Evolutionary conservation across 345 rosid genomes (phyloP).

Genomic region (Bruguiera sexangula): DNA sequence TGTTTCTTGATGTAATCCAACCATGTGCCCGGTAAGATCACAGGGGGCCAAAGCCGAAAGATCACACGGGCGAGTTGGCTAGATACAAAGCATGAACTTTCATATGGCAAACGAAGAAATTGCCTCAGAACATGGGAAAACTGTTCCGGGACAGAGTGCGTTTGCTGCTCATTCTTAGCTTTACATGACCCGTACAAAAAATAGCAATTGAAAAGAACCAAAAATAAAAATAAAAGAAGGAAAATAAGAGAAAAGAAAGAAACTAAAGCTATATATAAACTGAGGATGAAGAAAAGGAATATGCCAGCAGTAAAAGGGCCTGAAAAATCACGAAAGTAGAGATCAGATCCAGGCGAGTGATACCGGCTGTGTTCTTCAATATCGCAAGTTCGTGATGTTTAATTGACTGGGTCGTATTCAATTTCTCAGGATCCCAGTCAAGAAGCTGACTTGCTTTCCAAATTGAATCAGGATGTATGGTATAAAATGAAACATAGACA

Average conservation of each 20-base stretch:
- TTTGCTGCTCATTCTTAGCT: constrained; percentile 22
- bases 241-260: neutral
- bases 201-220: neutral
- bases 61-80: constrained; percentile 34
- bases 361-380: constrained; percentile 22
- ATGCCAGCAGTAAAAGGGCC: constrained; percentile 44
- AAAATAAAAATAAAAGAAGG: neutral
- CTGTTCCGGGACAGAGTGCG: constrained; percentile 54
- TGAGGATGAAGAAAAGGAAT: constrained; percentile 4
- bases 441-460: constrained; percentile 51
- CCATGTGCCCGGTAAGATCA: constrained; percentile 39
- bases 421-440: constrained; percentile 30
- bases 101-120: constrained; percentile 55
- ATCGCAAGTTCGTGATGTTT: constrained; percentile 28
- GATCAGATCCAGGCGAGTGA: constrained; percentile 51
- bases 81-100: constrained; percentile 7
- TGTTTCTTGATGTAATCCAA: constrained; percentile 30
- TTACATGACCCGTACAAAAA: neutral
- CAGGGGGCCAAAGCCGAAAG: neutral
- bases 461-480: neutral
- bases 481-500: too few species aligned
- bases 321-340: constrained; percentile 27
- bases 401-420: constrained; percentile 18
- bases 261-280: too few species aligned
- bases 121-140: constrained; percentile 38